These are phyloP conservation scores for Suillus subluteus DNA, from an alignment of 768 basidiomycete species.

Conservation along the genomic window DNA sequence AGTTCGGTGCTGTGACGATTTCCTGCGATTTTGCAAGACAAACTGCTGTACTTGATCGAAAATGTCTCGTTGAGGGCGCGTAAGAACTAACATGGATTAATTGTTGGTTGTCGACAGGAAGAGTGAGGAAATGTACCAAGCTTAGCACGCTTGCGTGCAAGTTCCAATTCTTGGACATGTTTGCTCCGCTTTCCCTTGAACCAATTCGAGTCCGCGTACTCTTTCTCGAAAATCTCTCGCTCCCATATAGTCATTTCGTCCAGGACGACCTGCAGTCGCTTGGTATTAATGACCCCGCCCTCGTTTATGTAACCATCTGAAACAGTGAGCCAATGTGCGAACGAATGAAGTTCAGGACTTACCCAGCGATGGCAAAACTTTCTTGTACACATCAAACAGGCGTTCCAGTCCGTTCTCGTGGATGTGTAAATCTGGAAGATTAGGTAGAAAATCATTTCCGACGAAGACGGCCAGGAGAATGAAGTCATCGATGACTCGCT, in stretches of 20 bases:
- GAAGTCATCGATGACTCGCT: constrained; percentile 97
- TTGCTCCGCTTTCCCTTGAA: constrained; percentile 91
- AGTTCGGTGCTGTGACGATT: constrained; percentile 31
- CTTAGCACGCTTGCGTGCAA: constrained; percentile 56
- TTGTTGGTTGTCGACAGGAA: neutral
- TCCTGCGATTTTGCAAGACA: constrained; percentile 51
- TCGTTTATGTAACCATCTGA: constrained; percentile 94
- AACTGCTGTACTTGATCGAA: constrained; percentile 82
- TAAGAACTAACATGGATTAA: constrained; percentile 52
- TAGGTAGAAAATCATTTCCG: constrained; percentile 97
- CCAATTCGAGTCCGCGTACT: constrained; percentile 89
- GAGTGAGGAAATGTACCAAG: constrained; percentile 53
- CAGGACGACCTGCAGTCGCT: constrained; percentile 82
- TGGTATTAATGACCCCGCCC: constrained; percentile 77
- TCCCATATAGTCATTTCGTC: constrained; percentile 91
- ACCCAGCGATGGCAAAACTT: constrained; percentile 79
- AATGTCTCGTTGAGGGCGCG: constrained; percentile 71
- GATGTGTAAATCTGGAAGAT: constrained; percentile 95
- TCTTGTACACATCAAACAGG: constrained; percentile 96
- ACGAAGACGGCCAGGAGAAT: constrained; percentile 96
- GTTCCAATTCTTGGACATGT: constrained; percentile 67
- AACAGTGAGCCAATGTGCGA: constrained; percentile 12
- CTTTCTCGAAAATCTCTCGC: constrained; percentile 88
- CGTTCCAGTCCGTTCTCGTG: constrained; percentile 95
- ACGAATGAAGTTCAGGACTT: constrained; percentile 21